Base-by-base conservation (phyloP, 129 eudicot species). In the Silybum marianum region DNA sequence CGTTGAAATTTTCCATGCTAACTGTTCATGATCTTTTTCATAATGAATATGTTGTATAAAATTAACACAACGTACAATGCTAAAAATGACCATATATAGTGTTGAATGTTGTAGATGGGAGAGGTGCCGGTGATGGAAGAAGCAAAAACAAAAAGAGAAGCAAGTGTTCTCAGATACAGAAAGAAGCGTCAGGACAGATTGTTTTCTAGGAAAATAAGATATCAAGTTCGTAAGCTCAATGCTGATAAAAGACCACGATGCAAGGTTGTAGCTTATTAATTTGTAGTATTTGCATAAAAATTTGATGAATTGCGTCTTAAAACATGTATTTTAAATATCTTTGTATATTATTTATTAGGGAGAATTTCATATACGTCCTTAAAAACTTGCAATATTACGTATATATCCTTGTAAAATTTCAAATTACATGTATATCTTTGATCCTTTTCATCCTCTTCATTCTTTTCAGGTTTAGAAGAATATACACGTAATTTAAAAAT, bases 221-320 rank as follows among this genome's bases (percentile, higher is more conserved):
- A 88, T 79, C 77, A 88, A 69, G 85, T 88, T 48, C 87, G 91
- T 46, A 88, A 88, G 19, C 88, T 88, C 66, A 88, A 85, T 82
- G 91, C 88, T 0, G 88, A 88, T 69, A 88, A 85, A 18, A 78
- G 91, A 71, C 87, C 91, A 39, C 74, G 88, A 75, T 48, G 82
- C 42, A 88, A 88, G 91, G 91, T 87, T 54, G 19, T 30, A 76
- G 22, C 66, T 36, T 69, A 24, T 25, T 67, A 48, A 19, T 25
- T 28, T 68, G 13, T 4, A 38, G 19, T 69, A 30, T 26, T 26
- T 26, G 30, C 2, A 2, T 26, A 26, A 48, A 48, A 48, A 72
- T 39, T 73, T 23, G 22, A 28, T 40, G 2, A 24, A 40, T 46
- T 2, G 14, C 13, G 78, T 74, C 13, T 44, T 23, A 24, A 40